Evolutionary conservation across 352 stramenopile genomes (phyloP), one percentile per base, ranked within the genome.

Genomic region (Pythium aquatile): DNA sequence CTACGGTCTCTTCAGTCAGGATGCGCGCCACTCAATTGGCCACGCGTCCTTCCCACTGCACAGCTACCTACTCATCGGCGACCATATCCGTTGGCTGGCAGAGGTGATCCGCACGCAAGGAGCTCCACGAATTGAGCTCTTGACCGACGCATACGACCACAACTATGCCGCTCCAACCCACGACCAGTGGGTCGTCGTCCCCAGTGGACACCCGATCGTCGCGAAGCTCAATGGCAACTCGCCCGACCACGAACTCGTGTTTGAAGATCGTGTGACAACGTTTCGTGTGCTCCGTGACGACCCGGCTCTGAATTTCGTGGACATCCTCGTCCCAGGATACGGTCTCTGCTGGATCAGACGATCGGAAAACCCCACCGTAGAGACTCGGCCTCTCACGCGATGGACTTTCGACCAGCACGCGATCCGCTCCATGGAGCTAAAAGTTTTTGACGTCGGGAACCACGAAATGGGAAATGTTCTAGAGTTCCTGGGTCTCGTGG

Each of bases 231-330:
- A 10, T 24, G 26, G 49, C 54, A 20, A 61, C 39, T 52, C 37
- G 30, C 54, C 3, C 14, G 35, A n/a, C 40, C 14, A 61, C 39
- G 20, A 28, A 6, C 16, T 54, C 1, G n/a, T 17, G 5, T 61
- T 61, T 40, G 55, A 61, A 4, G 54, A 52, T 49, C 11, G 26
- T 8, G 55, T 30, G 14, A 53, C 9, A 26, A 6, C 1, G 3
- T 61, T 61, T 10, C 55, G 55, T 1, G 55, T 61, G 11, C 5
- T 61, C 2, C 55, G 55, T 2, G 55, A 61, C 29, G 55, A 61
- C n/a, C 55, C 55, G 13, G 44, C 39, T 13, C 26, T 17, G 13
- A 16, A 7, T 0, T 61, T 61, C 17, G 14, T 61, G 26, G 55
- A 54, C 9, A 44, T 61, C 7, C 55, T 61, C 6, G 55, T 54